These are phyloP conservation scores for Clarireedia homoeocarpa DNA, from an alignment of 2,329 filamentous ascomycete species.

Conservation along the genomic window DNA sequence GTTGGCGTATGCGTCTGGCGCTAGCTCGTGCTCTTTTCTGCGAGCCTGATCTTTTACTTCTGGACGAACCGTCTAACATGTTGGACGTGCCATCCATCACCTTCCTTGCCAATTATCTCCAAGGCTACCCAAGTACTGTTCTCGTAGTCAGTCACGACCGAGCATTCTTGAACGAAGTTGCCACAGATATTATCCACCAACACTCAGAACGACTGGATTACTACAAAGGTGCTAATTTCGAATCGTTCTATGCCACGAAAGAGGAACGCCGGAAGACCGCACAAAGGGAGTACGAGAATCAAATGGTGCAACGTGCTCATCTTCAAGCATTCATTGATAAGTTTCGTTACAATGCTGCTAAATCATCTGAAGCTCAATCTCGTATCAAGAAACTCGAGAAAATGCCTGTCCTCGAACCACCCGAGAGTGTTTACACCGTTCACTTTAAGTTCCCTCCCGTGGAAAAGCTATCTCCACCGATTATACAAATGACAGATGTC, in stretches of 20 bases:
- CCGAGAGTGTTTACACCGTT: conserved; percentile 90
- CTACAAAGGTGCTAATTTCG: conserved; percentile 96
- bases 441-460: conserved; percentile 97
- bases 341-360: conserved; percentile 98
- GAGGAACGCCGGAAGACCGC: conserved; percentile 96
- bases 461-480: conserved; percentile 93
- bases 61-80: conserved; percentile 99
- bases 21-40: conserved; percentile 94
- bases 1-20: conserved; percentile 98
- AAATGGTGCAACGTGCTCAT: conserved; percentile 90
- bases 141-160: conserved; percentile 97
- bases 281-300: conserved; percentile 96
- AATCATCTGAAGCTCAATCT: conserved; percentile 95
- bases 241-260: conserved; percentile 93
- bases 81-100: conserved; percentile 99
- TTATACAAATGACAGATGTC: conserved; percentile 93
- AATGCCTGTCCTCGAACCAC: conserved; percentile 85
- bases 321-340: conserved; percentile 98
- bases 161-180: conserved; percentile 96
- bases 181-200: conserved; percentile 98
- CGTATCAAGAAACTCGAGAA: conserved; percentile 98
- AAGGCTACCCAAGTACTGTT: conserved; percentile 87
- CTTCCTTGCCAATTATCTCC: conserved; percentile 92
- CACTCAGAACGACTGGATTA: conserved; percentile 96
- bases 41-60: conserved; percentile 88